Conservation (phyloP, 768 basidiomycete genomes). For the Podaxis sp. region DNA sequence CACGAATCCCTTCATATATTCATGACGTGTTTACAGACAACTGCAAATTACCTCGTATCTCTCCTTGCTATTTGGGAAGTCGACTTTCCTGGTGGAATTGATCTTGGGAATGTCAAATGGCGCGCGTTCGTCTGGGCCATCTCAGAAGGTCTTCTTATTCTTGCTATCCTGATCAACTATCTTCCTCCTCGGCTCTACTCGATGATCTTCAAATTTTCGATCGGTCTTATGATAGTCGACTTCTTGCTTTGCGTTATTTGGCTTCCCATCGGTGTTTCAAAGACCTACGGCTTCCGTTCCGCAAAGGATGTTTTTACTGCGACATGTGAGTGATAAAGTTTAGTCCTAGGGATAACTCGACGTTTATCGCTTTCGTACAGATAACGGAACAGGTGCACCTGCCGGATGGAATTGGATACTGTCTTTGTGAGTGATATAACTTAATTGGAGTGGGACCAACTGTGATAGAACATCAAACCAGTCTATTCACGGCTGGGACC, state of each 20-base stretch:
- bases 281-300: constrained; percentile 84
- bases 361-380: constrained; percentile 30
- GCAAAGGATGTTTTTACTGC: constrained; percentile 81
- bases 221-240: constrained; percentile 76
- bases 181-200: constrained; percentile 76
- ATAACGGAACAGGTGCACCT: constrained; percentile 86
- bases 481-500: constrained; percentile 83
- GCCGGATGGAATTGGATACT: constrained; percentile 91
- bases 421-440: constrained; percentile 53
- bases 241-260: constrained; percentile 86
- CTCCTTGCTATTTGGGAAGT: constrained; percentile 76
- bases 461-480: constrained; percentile 21
- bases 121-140: constrained; percentile 81
- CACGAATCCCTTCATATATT: not conserved
- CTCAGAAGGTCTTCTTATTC: constrained; percentile 65
- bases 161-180: constrained; percentile 81
- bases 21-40: constrained; percentile 44
- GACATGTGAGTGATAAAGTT: constrained; percentile 51
- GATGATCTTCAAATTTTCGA: constrained; percentile 69
- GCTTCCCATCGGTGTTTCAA: constrained; percentile 88
- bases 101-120: constrained; percentile 74
- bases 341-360: not conserved
- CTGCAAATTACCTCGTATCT: constrained; percentile 88
- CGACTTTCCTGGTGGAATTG: constrained; percentile 77
- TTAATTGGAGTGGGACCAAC: not conserved